Evolutionary conservation across 2,329 filamentous ascomycete species (phyloP), one percentile per base, ranked within the genome.

Genomic region (Sarocladium brachiariae): DNA sequence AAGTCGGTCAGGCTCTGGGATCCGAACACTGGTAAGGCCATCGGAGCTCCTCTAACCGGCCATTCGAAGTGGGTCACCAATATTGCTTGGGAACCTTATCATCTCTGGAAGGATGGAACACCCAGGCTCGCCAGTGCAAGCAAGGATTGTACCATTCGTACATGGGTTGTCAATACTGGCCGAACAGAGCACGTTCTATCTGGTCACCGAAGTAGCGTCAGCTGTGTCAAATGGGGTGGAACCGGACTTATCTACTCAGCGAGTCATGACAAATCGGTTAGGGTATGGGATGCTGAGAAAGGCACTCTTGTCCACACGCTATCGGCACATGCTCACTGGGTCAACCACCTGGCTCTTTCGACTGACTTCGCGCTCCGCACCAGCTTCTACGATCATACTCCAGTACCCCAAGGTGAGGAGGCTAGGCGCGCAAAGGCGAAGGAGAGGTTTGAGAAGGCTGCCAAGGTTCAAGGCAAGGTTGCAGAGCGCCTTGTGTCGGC

Each of bases 221-320:
- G 87, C 41, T 96, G 91, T 65, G 89, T 97, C 3, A 84, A 85
- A 59, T 99, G 93, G 93, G 93, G 93, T 52, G 92, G 92, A n/a
- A 86, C 83, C 1, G 89, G 90, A 3, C 73, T 81, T 52, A 84
- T 95, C 55, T 95, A 93, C 70, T 89, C 87, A 7, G 81, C 81
- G 18, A 95, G 88, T 30, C 90, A 95, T 64, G 92, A 96, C 71
- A 95, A 95, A 73, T 92, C 86, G 1, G 81, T 97, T 58, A 90
- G 92, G 58, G 81, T 96, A 4, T 99, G 92, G 91, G 84, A 93
- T 61, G 81, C 87, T 1, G 76, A 77, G 34, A 83, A 86, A 55
- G 93, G 92, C 25, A 89, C 84, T 2, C 73, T 96, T 19, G 73
- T 89, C 50, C 87, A 93, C 65, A 91, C 86, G 0, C 73, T 97